phyloP scores from a whole-genome alignment of 768 basidiomycete species.

The Steccherinum ochraceum region DNA sequence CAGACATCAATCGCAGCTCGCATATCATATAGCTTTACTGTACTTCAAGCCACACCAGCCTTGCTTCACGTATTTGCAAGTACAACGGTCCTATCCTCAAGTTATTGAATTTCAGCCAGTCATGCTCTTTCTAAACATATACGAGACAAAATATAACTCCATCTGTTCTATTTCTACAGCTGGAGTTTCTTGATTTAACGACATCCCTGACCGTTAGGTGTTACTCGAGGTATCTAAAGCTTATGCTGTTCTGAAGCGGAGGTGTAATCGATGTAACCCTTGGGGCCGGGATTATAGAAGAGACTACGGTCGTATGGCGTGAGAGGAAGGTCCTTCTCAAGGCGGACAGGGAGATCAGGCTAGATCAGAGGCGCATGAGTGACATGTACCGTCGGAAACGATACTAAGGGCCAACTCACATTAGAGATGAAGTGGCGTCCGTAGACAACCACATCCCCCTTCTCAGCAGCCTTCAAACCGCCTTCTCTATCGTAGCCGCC shows the following conservation, averaged over 20 bases:
- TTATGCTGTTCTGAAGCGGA: too few species aligned
- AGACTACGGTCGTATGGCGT: constrained; percentile 1
- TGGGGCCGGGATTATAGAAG: constrained; percentile 3
- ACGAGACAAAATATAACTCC: constrained; percentile 32
- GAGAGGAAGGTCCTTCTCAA: constrained; percentile 7
- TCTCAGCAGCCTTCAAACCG: constrained; percentile 12
- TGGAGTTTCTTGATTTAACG: too few species aligned
- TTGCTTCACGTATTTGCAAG: too few species aligned
- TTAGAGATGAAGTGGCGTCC: constrained; percentile 8
- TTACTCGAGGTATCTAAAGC: too few species aligned
- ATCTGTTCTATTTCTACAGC: too few species aligned
- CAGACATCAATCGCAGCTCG: constrained; percentile 34
- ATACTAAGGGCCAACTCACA: constrained; percentile 3
- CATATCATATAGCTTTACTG: constrained; percentile 23
- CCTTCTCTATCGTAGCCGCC: constrained; percentile 14
- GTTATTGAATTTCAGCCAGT: too few species aligned
- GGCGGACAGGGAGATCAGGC: constrained; percentile 13
- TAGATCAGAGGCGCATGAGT: constrained; percentile 5
- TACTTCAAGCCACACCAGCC: too few species aligned
- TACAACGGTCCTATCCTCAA: too few species aligned
- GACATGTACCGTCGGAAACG: too few species aligned
- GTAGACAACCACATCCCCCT: constrained; percentile 7
- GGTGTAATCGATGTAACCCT: constrained; percentile 14
- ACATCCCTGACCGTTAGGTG: too few species aligned
- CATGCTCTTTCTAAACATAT: too few species aligned